Evolutionary conservation across 1,139 yeast genomes (phyloP).

Genomic region (Saccharomycopsis crataegensis): DNA sequence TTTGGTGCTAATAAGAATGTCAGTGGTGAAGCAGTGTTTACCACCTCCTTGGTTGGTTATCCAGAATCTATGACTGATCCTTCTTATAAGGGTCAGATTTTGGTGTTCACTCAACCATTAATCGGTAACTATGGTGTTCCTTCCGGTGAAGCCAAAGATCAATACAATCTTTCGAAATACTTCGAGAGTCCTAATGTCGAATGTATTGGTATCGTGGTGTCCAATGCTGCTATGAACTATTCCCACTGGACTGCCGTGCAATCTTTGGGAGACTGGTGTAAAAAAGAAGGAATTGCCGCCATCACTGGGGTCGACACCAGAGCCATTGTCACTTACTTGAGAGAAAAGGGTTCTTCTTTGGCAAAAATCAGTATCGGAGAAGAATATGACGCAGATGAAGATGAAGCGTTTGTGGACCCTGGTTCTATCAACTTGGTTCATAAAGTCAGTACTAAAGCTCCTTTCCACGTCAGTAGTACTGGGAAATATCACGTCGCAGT

Average conservation of each 20-base stretch:
- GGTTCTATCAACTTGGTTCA: constrained; percentile 84
- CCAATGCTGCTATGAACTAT: constrained; percentile 90
- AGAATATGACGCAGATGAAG: constrained; percentile 85
- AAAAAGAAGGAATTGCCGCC: constrained; percentile 94
- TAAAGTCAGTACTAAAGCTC: constrained; percentile 91
- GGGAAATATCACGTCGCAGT: constrained; percentile 80
- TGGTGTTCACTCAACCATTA: constrained; percentile 93
- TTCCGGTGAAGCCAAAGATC: constrained; percentile 69
- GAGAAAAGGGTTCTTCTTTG: constrained; percentile 92
- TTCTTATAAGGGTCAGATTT: constrained; percentile 89
- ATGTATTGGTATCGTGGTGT: constrained; percentile 93
- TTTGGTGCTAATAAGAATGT: constrained; percentile 90
- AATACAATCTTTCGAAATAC: constrained; percentile 76
- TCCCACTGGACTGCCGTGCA: constrained; percentile 99
- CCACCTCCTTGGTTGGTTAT: constrained; percentile 94
- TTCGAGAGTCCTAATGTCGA: constrained; percentile 89
- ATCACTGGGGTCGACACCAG: constrained; percentile 96
- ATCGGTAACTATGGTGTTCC: constrained; percentile 99
- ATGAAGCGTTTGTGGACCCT: constrained; percentile 91
- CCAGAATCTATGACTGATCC: constrained; percentile 99
- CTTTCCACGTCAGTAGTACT: constrained; percentile 69
- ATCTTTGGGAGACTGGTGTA: constrained; percentile 91
- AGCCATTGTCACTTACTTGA: constrained; percentile 80
- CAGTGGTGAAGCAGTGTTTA: constrained; percentile 95
- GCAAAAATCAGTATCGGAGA: constrained; percentile 88